phyloP scores from a whole-genome alignment of 345 rosid genomes.

The Linum tenue region DNA sequence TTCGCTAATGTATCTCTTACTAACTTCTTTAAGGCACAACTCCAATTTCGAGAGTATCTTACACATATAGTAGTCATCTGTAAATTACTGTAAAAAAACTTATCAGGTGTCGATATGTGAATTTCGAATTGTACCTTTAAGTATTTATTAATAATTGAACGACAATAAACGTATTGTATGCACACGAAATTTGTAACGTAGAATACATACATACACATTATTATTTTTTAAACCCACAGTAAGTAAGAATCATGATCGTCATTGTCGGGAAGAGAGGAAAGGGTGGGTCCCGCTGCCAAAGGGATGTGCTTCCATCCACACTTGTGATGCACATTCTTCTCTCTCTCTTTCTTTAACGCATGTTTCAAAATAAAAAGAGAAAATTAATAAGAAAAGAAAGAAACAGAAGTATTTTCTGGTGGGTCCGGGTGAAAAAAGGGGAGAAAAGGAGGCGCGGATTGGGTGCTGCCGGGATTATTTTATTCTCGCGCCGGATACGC shows the following conservation, averaged over 20 bases:
- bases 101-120: too few relatives aligned
- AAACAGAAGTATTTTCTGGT: not conserved
- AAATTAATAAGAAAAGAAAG: constrained; percentile 4
- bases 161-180: not conserved
- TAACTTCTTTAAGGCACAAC: too few relatives aligned
- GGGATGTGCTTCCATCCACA: constrained; percentile 28
- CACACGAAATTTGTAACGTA: not conserved
- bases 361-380: constrained; percentile 11
- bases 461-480: too few relatives aligned
- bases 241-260: constrained; percentile 26
- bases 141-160: too few relatives aligned
- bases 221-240: constrained; percentile 15
- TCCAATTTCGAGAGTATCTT: too few relatives aligned
- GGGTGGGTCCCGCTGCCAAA: constrained; percentile 25
- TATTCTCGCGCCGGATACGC: not conserved
- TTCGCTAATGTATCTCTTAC: too few relatives aligned
- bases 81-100: too few relatives aligned
- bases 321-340: constrained; percentile 39
- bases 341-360: constrained; percentile 11
- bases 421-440: too few relatives aligned
- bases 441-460: too few relatives aligned
- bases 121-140: not conserved
- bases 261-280: constrained; percentile 15
- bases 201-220: too few relatives aligned
- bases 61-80: too few relatives aligned